phyloP scores from a whole-genome alignment of 2,329 filamentous ascomycete species.

The Penicillium carneum region DNA sequence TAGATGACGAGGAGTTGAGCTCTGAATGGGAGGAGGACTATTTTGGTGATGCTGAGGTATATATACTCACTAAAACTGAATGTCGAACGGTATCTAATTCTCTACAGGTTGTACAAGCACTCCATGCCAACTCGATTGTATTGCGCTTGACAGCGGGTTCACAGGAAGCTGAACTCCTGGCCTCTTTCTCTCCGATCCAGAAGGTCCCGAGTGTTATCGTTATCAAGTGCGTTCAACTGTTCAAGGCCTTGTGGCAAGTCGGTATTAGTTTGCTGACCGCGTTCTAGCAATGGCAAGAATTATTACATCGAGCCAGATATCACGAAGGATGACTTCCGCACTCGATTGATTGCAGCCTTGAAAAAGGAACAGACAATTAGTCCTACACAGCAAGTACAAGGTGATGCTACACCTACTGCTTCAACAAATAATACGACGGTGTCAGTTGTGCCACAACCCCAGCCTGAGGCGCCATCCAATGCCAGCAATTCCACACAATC shows the following conservation, averaged over 20 bases:
- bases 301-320: slow-evolving; percentile 68
- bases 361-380: slow-evolving; percentile 29
- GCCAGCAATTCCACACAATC: not conserved
- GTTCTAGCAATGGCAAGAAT: slow-evolving; percentile 74
- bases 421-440: slow-evolving; percentile 16
- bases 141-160: slow-evolving; percentile 75
- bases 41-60: slow-evolving; percentile 62
- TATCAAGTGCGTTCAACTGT: slow-evolving; percentile 66
- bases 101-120: slow-evolving; percentile 61
- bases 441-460: slow-evolving; percentile 27
- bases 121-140: slow-evolving; percentile 70
- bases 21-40: slow-evolving; percentile 75
- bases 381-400: slow-evolving; percentile 15
- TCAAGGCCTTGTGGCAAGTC: not conserved
- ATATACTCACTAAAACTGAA: slow-evolving; percentile 16
- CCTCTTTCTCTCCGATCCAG: slow-evolving; percentile 81
- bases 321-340: slow-evolving; percentile 70
- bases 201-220: slow-evolving; percentile 80
- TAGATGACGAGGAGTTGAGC: slow-evolving; percentile 75
- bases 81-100: slow-evolving; percentile 11
- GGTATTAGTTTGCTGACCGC: slow-evolving; percentile 24
- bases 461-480: slow-evolving; percentile 14
- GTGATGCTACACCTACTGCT: slow-evolving; percentile 8
- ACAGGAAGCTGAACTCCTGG: slow-evolving; percentile 80
- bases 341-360: slow-evolving; percentile 59